Conservation (phyloP, 176 grass and related monocot species). For the bread wheat (Triticum aestivum) region DNA sequence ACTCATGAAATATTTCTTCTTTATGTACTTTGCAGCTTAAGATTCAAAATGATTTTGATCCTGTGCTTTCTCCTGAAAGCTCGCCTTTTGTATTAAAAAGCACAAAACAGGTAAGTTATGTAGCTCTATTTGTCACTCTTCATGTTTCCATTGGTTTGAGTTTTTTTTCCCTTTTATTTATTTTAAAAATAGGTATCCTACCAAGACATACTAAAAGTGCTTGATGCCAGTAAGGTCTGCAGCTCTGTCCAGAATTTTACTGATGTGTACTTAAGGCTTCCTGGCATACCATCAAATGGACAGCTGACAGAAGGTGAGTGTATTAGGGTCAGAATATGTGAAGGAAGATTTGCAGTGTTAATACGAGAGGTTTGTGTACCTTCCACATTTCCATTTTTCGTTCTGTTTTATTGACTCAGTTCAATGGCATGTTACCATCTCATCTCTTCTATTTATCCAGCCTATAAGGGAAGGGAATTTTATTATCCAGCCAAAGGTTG, state of each 20-base stretch:
- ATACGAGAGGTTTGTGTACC: constrained; percentile 74
- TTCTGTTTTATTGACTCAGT: constrained; percentile 29
- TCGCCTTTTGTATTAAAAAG: constrained; percentile 98
- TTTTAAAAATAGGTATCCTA: constrained; percentile 60
- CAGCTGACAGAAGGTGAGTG: constrained; percentile 84
- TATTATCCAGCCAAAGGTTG: constrained; percentile 98
- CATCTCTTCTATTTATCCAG: constrained; percentile 44
- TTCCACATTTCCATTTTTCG: constrained; percentile 5
- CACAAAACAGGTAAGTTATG: constrained; percentile 63
- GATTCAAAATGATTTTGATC: constrained; percentile 99
- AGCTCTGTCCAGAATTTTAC: constrained; percentile 97
- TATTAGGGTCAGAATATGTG: constrained; percentile 98
- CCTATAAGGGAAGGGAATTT: constrained; percentile 97
- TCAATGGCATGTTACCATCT: constrained; percentile 12
- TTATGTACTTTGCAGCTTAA: constrained; percentile 69
- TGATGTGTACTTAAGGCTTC: constrained; percentile 87
- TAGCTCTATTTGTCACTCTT: constrained; percentile 17
- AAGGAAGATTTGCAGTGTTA: constrained; percentile 97
- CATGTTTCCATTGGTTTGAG: constrained; percentile 14
- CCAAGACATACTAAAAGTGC: constrained; percentile 82
- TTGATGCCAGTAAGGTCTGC: constrained; percentile 84
- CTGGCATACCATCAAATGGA: constrained; percentile 71
- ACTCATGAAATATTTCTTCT: constrained; percentile 31
- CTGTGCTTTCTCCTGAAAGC: constrained; percentile 96
- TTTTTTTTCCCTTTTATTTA: constrained; percentile 23